These are phyloP conservation scores for Beta corolliflora DNA, from an alignment of 179 eudicot genomes.

Conservation along the genomic window DNA sequence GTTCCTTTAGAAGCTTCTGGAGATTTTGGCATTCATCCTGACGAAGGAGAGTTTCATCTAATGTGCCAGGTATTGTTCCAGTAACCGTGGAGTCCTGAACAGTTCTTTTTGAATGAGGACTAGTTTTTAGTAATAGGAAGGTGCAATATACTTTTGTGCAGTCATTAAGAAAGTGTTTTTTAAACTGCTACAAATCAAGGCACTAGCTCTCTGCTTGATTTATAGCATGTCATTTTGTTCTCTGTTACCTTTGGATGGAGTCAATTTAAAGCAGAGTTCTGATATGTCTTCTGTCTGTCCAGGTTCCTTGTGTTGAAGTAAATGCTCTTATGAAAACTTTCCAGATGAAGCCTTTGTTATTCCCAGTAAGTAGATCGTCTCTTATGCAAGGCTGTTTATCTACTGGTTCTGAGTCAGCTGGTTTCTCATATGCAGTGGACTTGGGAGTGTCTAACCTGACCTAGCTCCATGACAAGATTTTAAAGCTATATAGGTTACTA, in stretches of 20 bases:
- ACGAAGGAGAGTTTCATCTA: slow-evolving; percentile 96
- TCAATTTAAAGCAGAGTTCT: background rate
- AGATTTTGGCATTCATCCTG: slow-evolving; percentile 97
- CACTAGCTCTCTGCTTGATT: slow-evolving; percentile 7
- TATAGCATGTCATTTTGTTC: slow-evolving; percentile 6
- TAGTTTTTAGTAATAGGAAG: background rate
- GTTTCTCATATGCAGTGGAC: background rate
- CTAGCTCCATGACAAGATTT: background rate
- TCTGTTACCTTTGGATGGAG: background rate
- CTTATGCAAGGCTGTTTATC: background rate
- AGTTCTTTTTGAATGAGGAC: slow-evolving; percentile 7
- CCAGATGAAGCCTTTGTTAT: slow-evolving; percentile 92
- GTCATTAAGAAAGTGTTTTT: background rate
- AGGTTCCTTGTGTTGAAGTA: slow-evolving; percentile 98
- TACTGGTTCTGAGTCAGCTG: background rate
- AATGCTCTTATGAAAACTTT: slow-evolving; percentile 94
- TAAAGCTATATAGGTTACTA: background rate
- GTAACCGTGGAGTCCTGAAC: slow-evolving; percentile 17
- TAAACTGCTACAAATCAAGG: background rate
- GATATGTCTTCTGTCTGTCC: slow-evolving; percentile 21
- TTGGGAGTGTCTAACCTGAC: background rate
- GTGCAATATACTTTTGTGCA: background rate
- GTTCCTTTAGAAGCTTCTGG: slow-evolving; percentile 99
- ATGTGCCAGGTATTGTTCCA: slow-evolving; percentile 89
- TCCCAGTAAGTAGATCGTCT: slow-evolving; percentile 60